Conservation (phyloP, 768 basidiomycete genomes). For the Cystobasidium tubakii region DNA sequence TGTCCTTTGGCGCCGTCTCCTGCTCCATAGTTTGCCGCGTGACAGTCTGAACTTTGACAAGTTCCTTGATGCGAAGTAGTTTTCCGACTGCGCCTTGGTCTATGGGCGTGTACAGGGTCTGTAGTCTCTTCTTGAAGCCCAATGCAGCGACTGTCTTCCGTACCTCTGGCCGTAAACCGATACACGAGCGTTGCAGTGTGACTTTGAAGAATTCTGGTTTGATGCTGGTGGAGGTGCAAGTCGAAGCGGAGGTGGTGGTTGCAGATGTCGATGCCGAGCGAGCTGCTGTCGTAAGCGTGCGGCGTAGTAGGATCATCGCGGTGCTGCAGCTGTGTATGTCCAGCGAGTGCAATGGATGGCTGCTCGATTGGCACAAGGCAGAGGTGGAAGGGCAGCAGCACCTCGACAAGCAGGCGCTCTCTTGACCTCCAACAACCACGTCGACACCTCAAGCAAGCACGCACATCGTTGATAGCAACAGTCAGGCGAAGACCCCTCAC, state of each 20-base stretch:
- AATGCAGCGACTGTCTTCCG: constrained; percentile 72
- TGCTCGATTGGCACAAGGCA: neutral
- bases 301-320: neutral
- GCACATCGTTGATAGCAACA: too few relatives aligned
- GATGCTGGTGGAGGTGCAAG: neutral
- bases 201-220: constrained; percentile 75
- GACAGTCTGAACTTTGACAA: constrained; percentile 82
- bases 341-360: neutral
- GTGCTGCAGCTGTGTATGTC: neutral
- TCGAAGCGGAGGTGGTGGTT: neutral
- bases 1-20: neutral
- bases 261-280: neutral
- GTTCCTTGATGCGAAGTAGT: constrained; percentile 79
- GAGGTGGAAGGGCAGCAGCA: neutral
- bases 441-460: neutral
- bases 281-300: constrained; percentile 10
- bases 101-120: constrained; percentile 75
- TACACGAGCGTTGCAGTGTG: constrained; percentile 78
- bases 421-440: neutral
- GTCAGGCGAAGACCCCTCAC: too few relatives aligned
- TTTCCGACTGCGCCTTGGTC: constrained; percentile 72
- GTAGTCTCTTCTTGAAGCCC: constrained; percentile 73
- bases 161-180: constrained; percentile 67
- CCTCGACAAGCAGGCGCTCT: neutral
- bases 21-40: constrained; percentile 47